Conservation (phyloP, 2,329 filamentous ascomycete species). For the Fusarium buharicum region DNA sequence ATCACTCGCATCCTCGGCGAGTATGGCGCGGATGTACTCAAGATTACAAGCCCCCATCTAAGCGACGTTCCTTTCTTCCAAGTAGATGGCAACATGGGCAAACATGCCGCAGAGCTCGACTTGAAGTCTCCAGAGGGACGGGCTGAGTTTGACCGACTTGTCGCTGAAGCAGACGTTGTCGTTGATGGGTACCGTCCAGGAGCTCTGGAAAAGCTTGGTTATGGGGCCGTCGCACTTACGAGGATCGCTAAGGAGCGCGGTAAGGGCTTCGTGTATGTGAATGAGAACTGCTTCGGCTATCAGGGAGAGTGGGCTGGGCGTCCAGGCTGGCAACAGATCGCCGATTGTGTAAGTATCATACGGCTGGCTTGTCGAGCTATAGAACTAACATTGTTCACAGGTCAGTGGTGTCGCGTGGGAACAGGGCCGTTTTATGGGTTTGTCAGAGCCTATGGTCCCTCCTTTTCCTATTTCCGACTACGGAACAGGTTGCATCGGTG, state of each 20-base stretch:
- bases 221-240: constrained; percentile 65
- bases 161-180: constrained; percentile 72
- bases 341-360: constrained; percentile 62
- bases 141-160: constrained; percentile 65
- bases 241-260: constrained; percentile 63
- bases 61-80: constrained; percentile 78
- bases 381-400: constrained; percentile 44
- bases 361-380: accelerated
- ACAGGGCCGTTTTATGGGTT: constrained; percentile 70
- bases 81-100: constrained; percentile 77
- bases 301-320: constrained; percentile 68
- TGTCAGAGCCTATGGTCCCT: constrained; percentile 72
- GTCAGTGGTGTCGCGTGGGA: constrained; percentile 68
- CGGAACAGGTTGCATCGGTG: constrained; percentile 77
- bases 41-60: constrained; percentile 74
- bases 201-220: constrained; percentile 70
- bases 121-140: constrained; percentile 66
- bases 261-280: constrained; percentile 73
- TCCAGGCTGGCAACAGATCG: constrained; percentile 78
- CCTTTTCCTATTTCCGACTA: constrained; percentile 74
- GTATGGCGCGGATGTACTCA: constrained; percentile 78
- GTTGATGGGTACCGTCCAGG: constrained; percentile 76
- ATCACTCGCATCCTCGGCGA: constrained; percentile 78
- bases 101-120: constrained; percentile 72
- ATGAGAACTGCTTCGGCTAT: constrained; percentile 77